A percentile compares a stretch with the other conserved stretches of the same genome.
phyloP scores from a whole-genome alignment of 805 yeast genomes.

The Kockiozyma suomiensis region DNA sequence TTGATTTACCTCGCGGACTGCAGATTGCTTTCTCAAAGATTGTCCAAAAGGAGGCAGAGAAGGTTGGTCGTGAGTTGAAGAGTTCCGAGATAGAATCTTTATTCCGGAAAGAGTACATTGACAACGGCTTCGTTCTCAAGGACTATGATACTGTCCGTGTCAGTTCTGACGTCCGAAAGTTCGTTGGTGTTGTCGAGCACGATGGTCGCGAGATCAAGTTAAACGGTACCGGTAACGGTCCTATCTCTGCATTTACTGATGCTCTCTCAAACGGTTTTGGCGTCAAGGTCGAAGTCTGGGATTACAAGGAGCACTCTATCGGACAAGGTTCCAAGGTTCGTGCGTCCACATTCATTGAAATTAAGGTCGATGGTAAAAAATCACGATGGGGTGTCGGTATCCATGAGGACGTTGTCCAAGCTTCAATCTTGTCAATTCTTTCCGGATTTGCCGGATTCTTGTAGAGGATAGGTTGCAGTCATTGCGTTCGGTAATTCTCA shows the following conservation, averaged over 20 bases:
- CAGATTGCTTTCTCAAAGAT: slow-evolving; percentile 74
- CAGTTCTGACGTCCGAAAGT: slow-evolving; percentile 48
- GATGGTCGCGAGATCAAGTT: slow-evolving; percentile 49
- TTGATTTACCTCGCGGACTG: slow-evolving; percentile 78
- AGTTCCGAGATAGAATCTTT: slow-evolving; percentile 64
- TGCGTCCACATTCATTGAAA: slow-evolving; percentile 79
- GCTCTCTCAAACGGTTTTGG: slow-evolving; percentile 57
- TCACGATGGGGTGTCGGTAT: slow-evolving; percentile 88
- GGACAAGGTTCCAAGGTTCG: slow-evolving; percentile 70
- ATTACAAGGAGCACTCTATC: slow-evolving; percentile 78
- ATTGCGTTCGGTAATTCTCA: too few species aligned
- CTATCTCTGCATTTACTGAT: slow-evolving; percentile 71
- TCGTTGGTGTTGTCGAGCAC: slow-evolving; percentile 55
- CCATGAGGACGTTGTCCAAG: slow-evolving; percentile 85
- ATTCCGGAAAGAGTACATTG: slow-evolving; percentile 60
- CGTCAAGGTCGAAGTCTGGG: slow-evolving; percentile 59
- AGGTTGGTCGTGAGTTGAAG: slow-evolving; percentile 69
- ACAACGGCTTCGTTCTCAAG: slow-evolving; percentile 43
- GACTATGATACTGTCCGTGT: slow-evolving; percentile 53
- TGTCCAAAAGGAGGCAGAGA: slow-evolving; percentile 72
- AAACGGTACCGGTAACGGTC: slow-evolving; percentile 77
- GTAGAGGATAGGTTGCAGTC: too few species aligned
- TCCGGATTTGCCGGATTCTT: slow-evolving; percentile 38
- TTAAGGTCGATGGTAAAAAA: slow-evolving; percentile 47
- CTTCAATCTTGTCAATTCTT: slow-evolving; percentile 62